Base-by-base conservation (phyloP, 805 yeast species). In the Scheffersomyces coipomensis region DNA sequence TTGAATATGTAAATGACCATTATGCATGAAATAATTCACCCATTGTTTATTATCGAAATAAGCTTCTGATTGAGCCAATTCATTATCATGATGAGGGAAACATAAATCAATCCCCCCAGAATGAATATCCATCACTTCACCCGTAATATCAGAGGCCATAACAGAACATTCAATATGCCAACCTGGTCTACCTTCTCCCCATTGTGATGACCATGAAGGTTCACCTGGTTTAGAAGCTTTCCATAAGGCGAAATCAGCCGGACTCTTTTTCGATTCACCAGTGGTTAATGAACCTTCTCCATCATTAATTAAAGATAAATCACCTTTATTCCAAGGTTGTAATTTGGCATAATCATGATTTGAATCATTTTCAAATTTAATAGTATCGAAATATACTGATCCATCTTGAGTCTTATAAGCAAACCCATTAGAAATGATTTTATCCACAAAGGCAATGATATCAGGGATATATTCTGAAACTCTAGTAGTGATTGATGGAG, bases 131-230 rank as follows among this genome's bases (percentile, higher is more conserved):
- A 93, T 85, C 43, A 75, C 73, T 16, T 77, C 64, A 4, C 98
- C 98, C 27, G 86, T 75, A 34, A 90, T 76, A 50, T 89, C 95
- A 37, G 89, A 77, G 1, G 98, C 98, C 99, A 93, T 93, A 16
- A 93, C 99, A 7, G 97, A 89, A 75, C 99, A 93, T 67, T 93
- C 99, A 61, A 93, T 93, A 62, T 93, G 99, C 99, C 99, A 93
- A 3, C 99, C 99, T 11, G 99, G 99, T 62, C 99, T 83, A 38
- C 99, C 99, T 43, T 73, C 73, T 19, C 99, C 99, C 98, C 98
- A 93, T 19, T 91, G 90, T 2, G 97, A 88, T 5, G 74, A 78
- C 98, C 98, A 93, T 34, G 81, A 77, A 18, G 99, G 99, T 67
- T 93, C 99, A 52, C 99, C 99, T 6, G 96, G 91, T 60, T 93